phyloP scores from a whole-genome alignment of 2,329 filamentous ascomycete species.

The Hypoxylon sp. region DNA sequence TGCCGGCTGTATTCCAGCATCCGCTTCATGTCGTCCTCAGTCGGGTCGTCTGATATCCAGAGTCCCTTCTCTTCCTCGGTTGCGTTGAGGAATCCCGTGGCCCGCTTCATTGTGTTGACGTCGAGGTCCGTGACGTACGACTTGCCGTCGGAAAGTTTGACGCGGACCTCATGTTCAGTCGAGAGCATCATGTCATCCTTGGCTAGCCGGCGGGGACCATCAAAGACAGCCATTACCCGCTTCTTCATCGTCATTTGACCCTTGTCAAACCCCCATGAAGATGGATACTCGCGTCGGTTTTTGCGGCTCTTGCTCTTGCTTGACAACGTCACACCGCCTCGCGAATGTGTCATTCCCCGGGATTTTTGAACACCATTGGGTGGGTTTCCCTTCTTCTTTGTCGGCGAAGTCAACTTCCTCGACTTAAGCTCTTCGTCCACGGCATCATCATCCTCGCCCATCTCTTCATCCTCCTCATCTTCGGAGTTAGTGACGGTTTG shows the following conservation, averaged over 20 bases:
- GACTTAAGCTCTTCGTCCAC: slow-evolving; percentile 71
- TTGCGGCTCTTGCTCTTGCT: slow-evolving; percentile 79
- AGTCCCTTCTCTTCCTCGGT: slow-evolving; percentile 89
- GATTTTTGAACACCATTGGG: slow-evolving; percentile 74
- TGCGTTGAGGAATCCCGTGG: slow-evolving; percentile 84
- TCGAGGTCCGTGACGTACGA: slow-evolving; percentile 94
- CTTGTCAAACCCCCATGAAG: slow-evolving; percentile 91
- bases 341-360: slow-evolving; percentile 82
- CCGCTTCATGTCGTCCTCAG: slow-evolving; percentile 71
- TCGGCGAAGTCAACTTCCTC: slow-evolving; percentile 66
- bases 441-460: slow-evolving; percentile 71
- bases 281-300: slow-evolving; percentile 93
- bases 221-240: slow-evolving; percentile 92
- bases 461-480: slow-evolving; percentile 71
- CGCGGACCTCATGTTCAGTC: slow-evolving; percentile 92
- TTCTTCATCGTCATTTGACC: slow-evolving; percentile 99
- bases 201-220: slow-evolving; percentile 87
- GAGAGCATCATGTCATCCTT: slow-evolving; percentile 99
- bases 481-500: slow-evolving; percentile 55
- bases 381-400: slow-evolving; percentile 71
- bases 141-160: slow-evolving; percentile 81
- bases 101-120: slow-evolving; percentile 87
- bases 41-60: slow-evolving; percentile 83
- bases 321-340: slow-evolving; percentile 74
- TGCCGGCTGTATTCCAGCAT: slow-evolving; percentile 68